A percentile compares a stretch with the other conserved stretches of the same genome.
phyloP scores from a whole-genome alignment of 805 yeast species.

The Diddensiella santjacobensis region DNA sequence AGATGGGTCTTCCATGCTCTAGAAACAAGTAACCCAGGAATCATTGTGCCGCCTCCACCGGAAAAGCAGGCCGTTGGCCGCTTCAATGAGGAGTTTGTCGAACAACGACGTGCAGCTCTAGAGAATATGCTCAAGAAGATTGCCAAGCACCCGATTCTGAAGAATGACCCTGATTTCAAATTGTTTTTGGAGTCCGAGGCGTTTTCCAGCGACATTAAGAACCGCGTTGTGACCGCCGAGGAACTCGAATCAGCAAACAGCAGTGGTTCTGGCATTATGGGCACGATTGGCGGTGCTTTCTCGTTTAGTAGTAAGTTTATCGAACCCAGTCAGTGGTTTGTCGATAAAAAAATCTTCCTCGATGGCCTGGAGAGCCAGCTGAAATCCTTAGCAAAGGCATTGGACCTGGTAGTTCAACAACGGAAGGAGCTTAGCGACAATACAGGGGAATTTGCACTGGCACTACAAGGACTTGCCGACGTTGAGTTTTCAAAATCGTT shows the following conservation, averaged over 20 bases:
- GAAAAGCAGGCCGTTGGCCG: slow-evolving; percentile 92
- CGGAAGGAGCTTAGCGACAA: slow-evolving; percentile 68
- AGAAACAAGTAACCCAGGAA: slow-evolving; percentile 83
- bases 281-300: slow-evolving; percentile 63
- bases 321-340: slow-evolving; percentile 78
- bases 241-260: slow-evolving; percentile 23
- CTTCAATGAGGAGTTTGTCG: slow-evolving; percentile 85
- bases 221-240: slow-evolving; percentile 36
- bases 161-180: slow-evolving; percentile 69
- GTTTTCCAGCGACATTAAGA: slow-evolving; percentile 64
- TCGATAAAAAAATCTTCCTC: slow-evolving; percentile 61
- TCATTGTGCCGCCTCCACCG: slow-evolving; percentile 91
- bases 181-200: slow-evolving; percentile 74
- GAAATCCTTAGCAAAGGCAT: slow-evolving; percentile 59
- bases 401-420: slow-evolving; percentile 71
- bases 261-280: slow-evolving; percentile 53
- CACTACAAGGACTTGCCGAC: slow-evolving; percentile 59
- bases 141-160: slow-evolving; percentile 51
- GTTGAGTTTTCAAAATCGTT: slow-evolving; percentile 70
- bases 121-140: slow-evolving; percentile 82
- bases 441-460: slow-evolving; percentile 59
- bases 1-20: slow-evolving; percentile 91
- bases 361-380: slow-evolving; percentile 73
- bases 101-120: slow-evolving; percentile 74
- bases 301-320: slow-evolving; percentile 62